phyloP scores from a whole-genome alignment of 2,329 filamentous ascomycete species.

The Aureobasidium sp. region DNA sequence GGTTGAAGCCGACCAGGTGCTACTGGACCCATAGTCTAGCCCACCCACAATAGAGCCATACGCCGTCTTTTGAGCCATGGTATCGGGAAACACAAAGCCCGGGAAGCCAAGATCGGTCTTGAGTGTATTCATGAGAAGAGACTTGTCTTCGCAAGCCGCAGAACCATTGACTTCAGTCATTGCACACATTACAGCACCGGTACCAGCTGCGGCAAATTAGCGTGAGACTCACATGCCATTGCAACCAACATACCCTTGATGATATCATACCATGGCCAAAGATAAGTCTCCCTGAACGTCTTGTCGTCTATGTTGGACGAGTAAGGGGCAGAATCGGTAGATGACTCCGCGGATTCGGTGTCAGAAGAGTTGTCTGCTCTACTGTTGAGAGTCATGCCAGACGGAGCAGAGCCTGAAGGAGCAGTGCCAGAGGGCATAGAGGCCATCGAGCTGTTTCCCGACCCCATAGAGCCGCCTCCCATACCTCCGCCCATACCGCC shows the following conservation, averaged over 20 bases:
- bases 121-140: conserved; percentile 51
- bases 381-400: neutral
- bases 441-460: neutral
- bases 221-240: neutral
- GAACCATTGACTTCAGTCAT: conserved; percentile 20
- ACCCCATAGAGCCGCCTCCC: neutral
- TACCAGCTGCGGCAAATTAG: conserved; percentile 17
- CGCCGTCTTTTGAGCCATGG: neutral
- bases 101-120: conserved; percentile 77
- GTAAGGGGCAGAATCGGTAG: neutral
- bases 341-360: neutral
- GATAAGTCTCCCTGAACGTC: conserved; percentile 29
- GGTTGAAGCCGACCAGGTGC: neutral
- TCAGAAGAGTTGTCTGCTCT: neutral
- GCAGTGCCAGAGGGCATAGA: neutral
- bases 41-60: conserved; percentile 23
- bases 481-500: neutral
- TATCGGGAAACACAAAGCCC: conserved; percentile 60
- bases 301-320: conserved; percentile 20
- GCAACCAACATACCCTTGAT: conserved; percentile 19
- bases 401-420: neutral
- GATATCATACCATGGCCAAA: conserved; percentile 25
- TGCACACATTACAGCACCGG: conserved; percentile 16
- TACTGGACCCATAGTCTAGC: conserved; percentile 55
- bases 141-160: conserved; percentile 14